Conservation (phyloP, 352 stramenopile species). For the Blastocystis sp. region DNA sequence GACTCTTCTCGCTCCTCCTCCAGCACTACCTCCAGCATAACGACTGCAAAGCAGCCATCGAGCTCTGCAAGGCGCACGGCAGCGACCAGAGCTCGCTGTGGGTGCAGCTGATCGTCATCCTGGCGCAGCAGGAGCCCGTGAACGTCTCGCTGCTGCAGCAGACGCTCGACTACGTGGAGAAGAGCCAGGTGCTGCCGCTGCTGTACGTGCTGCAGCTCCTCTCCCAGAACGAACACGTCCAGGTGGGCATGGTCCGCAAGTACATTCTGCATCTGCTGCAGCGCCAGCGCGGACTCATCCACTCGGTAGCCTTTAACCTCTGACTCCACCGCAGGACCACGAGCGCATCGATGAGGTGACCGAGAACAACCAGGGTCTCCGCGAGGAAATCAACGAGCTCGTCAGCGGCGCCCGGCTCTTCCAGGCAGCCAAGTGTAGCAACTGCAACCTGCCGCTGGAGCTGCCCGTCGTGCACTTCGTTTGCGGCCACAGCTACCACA, state of each 20-base stretch:
- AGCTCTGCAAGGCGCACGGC: conserved; percentile 75
- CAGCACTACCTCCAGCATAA: conserved; percentile 82
- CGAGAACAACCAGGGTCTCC: neutral
- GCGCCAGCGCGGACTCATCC: neutral
- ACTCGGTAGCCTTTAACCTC: neutral
- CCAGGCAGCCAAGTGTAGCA: conserved; percentile 73
- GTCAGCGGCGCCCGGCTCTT: conserved; percentile 72
- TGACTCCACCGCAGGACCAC: neutral
- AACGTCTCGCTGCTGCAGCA: neutral
- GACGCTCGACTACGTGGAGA: conserved; percentile 34
- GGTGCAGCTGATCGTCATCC: conserved; percentile 76
- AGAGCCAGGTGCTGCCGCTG: conserved; percentile 31
- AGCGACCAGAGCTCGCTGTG: conserved; percentile 77
- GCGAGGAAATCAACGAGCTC: conserved; percentile 38
- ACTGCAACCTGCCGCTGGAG: conserved; percentile 77
- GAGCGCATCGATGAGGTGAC: neutral
- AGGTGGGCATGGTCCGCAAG: neutral
- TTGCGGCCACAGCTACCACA: conserved; percentile 76
- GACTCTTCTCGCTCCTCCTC: conserved; percentile 82
- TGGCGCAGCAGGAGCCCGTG: conserved; percentile 63
- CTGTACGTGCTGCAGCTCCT: conserved; percentile 16
- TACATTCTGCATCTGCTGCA: neutral
- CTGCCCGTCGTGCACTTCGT: conserved; percentile 78
- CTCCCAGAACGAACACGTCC: neutral
- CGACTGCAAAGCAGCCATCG: conserved; percentile 73